Evolutionary conservation across 768 basidiomycete genomes (phyloP).

Genomic region (Strobilomyces echinocephalus): DNA sequence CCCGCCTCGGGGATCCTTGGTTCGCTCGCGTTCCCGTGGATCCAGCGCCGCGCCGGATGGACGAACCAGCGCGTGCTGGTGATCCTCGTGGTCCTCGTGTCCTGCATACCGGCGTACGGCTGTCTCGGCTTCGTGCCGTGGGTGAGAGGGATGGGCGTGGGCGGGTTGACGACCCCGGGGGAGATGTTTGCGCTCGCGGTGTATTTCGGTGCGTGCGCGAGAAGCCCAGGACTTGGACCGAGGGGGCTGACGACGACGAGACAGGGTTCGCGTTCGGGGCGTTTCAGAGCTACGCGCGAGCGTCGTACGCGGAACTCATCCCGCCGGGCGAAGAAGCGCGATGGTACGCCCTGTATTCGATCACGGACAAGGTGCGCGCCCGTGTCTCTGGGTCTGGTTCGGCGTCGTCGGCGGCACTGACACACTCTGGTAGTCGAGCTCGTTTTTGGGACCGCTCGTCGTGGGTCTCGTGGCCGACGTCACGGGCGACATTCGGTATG

Average conservation of each 20-base stretch:
- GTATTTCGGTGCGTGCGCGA: constrained; percentile 59
- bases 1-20: constrained; percentile 77
- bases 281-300: constrained; percentile 86
- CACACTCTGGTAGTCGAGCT: constrained; percentile 52
- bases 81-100: constrained; percentile 60
- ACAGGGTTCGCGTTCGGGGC: constrained; percentile 76
- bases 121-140: constrained; percentile 70
- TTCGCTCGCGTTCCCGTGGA: constrained; percentile 71
- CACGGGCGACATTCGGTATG: constrained; percentile 89
- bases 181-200: constrained; percentile 86
- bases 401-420: no score
- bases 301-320: constrained; percentile 81
- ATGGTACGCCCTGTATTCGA: constrained; percentile 85
- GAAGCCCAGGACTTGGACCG: no score
- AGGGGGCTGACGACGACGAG: background rate
- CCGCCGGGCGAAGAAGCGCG: constrained; percentile 86
- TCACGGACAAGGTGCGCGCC: constrained; percentile 72
- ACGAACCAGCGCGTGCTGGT: constrained; percentile 66
- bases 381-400: no score
- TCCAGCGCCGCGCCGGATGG: constrained; percentile 64
- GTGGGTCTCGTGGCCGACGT: constrained; percentile 84
- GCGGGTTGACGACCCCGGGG: constrained; percentile 69
- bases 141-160: constrained; percentile 48
- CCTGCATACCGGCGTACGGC: constrained; percentile 72
- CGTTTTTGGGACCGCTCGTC: constrained; percentile 85